These are phyloP conservation scores for Aureobasidium uvarum DNA, from an alignment of 2,329 filamentous ascomycete species.

Conservation along the genomic window DNA sequence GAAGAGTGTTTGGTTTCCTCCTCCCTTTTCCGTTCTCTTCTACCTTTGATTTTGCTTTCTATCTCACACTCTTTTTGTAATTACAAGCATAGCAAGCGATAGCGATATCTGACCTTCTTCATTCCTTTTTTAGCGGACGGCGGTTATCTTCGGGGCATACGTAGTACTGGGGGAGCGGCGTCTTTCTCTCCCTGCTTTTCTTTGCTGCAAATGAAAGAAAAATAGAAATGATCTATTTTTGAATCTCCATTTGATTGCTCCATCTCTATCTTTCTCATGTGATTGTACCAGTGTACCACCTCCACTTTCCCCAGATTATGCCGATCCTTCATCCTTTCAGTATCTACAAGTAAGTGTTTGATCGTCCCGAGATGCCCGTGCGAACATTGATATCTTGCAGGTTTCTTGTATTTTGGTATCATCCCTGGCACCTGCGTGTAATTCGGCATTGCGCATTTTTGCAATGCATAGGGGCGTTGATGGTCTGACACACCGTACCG, in stretches of 20 bases:
- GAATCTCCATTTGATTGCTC: background rate
- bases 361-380: slow-evolving; percentile 11
- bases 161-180: background rate
- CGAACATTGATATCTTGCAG: background rate
- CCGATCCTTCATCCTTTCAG: background rate
- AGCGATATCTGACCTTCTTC: slow-evolving; percentile 17
- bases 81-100: slow-evolving; percentile 21
- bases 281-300: background rate
- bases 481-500: slow-evolving; percentile 8
- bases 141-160: background rate
- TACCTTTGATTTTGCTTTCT: background rate
- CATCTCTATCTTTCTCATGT: background rate
- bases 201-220: slow-evolving; percentile 1
- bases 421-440: background rate
- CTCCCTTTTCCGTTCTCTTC: slow-evolving; percentile 10
- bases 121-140: slow-evolving; percentile 4
- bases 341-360: background rate
- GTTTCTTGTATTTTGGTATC: background rate
- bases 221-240: background rate
- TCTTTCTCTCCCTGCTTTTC: background rate
- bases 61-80: slow-evolving; percentile 13
- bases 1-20: background rate
- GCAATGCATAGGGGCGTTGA: background rate
- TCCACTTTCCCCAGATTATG: background rate
- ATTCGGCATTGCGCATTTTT: too few relatives aligned